Conservation (phyloP, 2,329 filamentous ascomycete species). For the Calonectria hongkongensis region DNA sequence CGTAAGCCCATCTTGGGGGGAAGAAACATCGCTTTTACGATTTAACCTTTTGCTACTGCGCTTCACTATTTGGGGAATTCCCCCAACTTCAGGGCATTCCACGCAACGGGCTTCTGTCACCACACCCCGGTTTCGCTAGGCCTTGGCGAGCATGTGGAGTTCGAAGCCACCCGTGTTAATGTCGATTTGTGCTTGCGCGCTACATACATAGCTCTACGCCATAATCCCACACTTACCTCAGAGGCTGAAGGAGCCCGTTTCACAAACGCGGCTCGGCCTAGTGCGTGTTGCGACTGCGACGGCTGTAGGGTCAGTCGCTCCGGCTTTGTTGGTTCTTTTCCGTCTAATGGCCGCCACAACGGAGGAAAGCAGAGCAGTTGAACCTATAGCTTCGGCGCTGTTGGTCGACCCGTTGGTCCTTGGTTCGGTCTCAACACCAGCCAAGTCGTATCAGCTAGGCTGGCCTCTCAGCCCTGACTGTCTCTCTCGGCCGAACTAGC, state of each 20-base stretch:
- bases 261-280: constrained; percentile 8
- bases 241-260: constrained; percentile 1
- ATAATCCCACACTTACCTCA: constrained; percentile 3
- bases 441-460: not conserved
- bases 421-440: not conserved
- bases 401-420: not conserved
- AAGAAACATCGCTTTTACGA: too few relatives aligned
- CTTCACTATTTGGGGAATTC: too few relatives aligned
- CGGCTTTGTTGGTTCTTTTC: not conserved
- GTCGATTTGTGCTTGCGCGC: not conserved
- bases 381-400: not conserved
- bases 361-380: not conserved
- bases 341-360: constrained; percentile 21
- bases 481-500: not conserved
- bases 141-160: not conserved
- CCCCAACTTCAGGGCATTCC: not conserved
- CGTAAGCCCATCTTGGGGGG: not conserved
- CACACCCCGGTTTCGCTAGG: not conserved
- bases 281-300: not conserved
- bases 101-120: not conserved
- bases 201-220: not conserved
- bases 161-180: not conserved
- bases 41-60: too few relatives aligned
- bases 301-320: constrained; percentile 13
- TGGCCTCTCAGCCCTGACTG: not conserved